Conservation (phyloP, 306 rosid genomes). For the Castanopsis chinensis region DNA sequence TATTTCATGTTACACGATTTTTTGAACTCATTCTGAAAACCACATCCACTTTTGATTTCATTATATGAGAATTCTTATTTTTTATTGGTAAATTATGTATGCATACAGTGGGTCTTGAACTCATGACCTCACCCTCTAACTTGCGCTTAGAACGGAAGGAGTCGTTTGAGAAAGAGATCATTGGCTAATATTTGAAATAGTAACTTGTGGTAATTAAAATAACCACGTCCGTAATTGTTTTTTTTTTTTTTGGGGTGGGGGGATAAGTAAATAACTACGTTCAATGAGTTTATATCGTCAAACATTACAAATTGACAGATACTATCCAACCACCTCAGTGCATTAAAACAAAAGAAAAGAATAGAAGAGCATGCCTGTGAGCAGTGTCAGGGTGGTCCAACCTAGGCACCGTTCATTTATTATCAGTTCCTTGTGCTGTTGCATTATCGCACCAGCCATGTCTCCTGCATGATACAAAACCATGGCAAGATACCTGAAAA, state of each 20-base stretch:
- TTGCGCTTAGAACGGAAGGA: too few species aligned
- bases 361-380: constrained; percentile 62
- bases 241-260: too few species aligned
- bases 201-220: neutral
- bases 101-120: too few species aligned
- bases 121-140: too few species aligned
- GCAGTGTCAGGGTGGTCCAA: constrained; percentile 98
- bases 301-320: neutral
- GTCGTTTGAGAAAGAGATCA: too few species aligned
- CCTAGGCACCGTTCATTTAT: constrained; percentile 97
- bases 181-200: neutral
- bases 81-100: too few species aligned
- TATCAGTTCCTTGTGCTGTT: constrained; percentile 92
- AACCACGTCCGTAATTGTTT: neutral
- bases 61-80: too few species aligned
- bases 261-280: neutral
- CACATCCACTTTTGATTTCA: too few species aligned
- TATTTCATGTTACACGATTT: neutral
- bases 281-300: neutral
- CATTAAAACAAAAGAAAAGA: constrained; percentile 6
- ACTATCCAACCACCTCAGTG: too few species aligned
- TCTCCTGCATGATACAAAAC: constrained; percentile 99
- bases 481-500: constrained; percentile 98
- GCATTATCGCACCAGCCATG: constrained; percentile 96
- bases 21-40: neutral